A percentile compares a stretch with the other conserved stretches of the same genome.
Conservation (phyloP, 2,329 filamentous ascomycete genomes). For the Fusarium hainanense region DNA sequence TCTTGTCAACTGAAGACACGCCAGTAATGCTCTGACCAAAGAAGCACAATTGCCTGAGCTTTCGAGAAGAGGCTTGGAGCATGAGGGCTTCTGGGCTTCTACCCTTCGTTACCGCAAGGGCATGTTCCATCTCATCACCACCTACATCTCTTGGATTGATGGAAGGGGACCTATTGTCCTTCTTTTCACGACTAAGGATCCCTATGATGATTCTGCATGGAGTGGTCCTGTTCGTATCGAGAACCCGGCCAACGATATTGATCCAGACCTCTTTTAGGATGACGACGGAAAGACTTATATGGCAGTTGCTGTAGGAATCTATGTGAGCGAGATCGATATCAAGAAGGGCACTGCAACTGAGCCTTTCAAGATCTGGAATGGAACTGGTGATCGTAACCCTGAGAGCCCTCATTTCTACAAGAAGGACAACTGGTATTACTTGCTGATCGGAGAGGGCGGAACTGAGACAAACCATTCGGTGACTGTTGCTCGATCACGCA, state of each 20-base stretch:
- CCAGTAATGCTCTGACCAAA: conserved; percentile 53
- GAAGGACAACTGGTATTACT: conserved; percentile 59
- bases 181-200: neutral
- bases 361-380: conserved; percentile 54
- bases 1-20: conserved; percentile 59
- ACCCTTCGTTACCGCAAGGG: neutral
- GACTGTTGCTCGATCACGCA: conserved; percentile 55
- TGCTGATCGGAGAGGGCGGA: conserved; percentile 63
- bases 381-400: conserved; percentile 53
- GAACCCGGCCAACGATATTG: neutral
- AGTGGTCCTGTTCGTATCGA: neutral
- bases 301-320: neutral
- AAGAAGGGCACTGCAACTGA: neutral
- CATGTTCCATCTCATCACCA: neutral
- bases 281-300: neutral
- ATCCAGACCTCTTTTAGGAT: neutral
- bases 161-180: neutral
- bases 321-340: neutral
- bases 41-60: conserved; percentile 54
- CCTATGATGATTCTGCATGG: neutral
- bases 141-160: neutral
- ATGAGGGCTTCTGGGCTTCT: neutral
- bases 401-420: conserved; percentile 56
- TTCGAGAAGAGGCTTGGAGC: neutral
- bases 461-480: conserved; percentile 56